A percentile compares a stretch with the other conserved stretches of the same genome.
These are phyloP conservation scores for Zarea fungicola DNA, from an alignment of 2,329 filamentous ascomycete species.

Conservation along the genomic window DNA sequence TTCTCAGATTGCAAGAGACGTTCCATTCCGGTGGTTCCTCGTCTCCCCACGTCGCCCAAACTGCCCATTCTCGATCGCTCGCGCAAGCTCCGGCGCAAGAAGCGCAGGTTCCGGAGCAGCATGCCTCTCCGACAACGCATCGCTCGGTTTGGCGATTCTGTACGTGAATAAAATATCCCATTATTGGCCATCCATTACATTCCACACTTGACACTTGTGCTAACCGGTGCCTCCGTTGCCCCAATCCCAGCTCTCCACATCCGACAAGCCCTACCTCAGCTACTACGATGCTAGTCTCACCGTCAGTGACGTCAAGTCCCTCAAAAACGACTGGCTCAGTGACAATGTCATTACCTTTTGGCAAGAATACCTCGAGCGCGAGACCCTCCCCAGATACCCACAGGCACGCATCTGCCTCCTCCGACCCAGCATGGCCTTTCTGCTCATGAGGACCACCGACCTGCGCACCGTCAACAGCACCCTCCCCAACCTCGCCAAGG, in stretches of 20 bases:
- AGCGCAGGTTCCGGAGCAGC: conserved; percentile 19
- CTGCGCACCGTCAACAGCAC: conserved; percentile 55
- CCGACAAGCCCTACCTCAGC: conserved; percentile 34
- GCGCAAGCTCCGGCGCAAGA: conserved; percentile 4
- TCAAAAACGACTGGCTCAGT: conserved; percentile 92
- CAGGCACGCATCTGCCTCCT: conserved; percentile 85
- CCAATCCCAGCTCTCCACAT: conserved; percentile 42
- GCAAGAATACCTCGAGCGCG: conserved; percentile 94
- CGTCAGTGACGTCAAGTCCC: conserved; percentile 78
- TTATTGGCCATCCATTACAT: conserved; percentile 10
- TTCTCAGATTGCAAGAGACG: neutral
- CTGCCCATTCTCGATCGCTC: conserved; percentile 4
- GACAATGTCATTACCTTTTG: conserved; percentile 98
- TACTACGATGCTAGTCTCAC: conserved; percentile 55
- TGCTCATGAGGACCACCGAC: conserved; percentile 71
- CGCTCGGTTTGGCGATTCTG: conserved; percentile 43
- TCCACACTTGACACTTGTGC: conserved; percentile 14
- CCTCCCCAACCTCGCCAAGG: conserved; percentile 72
- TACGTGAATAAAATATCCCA: conserved; percentile 22
- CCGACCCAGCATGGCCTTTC: conserved; percentile 86
- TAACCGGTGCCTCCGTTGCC: no score
- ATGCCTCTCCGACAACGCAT: conserved; percentile 38
- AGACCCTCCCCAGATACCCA: conserved; percentile 74
- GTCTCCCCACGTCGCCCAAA: neutral
- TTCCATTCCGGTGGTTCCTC: conserved; percentile 2